phyloP scores from a whole-genome alignment of 257 asterid genomes.

The Schizonepeta tenuifolia region DNA sequence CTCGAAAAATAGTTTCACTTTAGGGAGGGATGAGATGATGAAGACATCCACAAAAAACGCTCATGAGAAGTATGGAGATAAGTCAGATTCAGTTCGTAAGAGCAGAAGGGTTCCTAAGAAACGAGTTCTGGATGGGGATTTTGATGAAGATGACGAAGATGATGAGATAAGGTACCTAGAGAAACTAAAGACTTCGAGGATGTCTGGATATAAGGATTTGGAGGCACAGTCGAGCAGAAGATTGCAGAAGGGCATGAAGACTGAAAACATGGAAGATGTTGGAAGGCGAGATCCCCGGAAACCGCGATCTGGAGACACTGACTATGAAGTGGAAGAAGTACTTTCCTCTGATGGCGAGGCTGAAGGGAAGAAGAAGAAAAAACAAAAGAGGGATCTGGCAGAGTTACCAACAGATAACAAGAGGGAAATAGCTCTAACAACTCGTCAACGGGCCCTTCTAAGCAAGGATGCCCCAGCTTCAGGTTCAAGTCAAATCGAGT shows the following conservation, averaged over 20 bases:
- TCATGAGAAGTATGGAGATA: slow-evolving; percentile 58
- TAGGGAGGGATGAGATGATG: slow-evolving; percentile 61
- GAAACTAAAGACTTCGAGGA: slow-evolving; percentile 74
- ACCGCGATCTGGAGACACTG: slow-evolving; percentile 62
- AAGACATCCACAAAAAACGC: slow-evolving; percentile 45
- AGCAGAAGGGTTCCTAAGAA: slow-evolving; percentile 84
- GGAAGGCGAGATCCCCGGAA: slow-evolving; percentile 54
- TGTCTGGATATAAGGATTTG: slow-evolving; percentile 50
- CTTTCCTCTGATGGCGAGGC: slow-evolving; percentile 57
- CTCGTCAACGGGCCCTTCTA: slow-evolving; percentile 85
- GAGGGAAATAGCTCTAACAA: slow-evolving; percentile 81
- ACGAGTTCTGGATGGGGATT: slow-evolving; percentile 72
- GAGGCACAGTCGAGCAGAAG: slow-evolving; percentile 58
- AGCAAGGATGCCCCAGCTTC: slow-evolving; percentile 57
- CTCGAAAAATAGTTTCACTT: slow-evolving; percentile 50
- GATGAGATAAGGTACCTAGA: slow-evolving; percentile 90
- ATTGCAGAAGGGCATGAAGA: slow-evolving; percentile 48
- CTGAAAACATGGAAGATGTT: slow-evolving; percentile 49
- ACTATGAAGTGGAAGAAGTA: slow-evolving; percentile 65
- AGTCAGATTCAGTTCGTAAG: slow-evolving; percentile 78
- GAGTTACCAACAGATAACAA: slow-evolving; percentile 65
- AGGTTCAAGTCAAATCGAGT: slow-evolving; percentile 60
- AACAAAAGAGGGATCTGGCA: slow-evolving; percentile 62
- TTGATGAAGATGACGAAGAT: slow-evolving; percentile 81
- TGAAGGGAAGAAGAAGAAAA: slow-evolving; percentile 64